These are phyloP conservation scores for Sungouiella blattae DNA, from an alignment of 805 yeast genomes.

Conservation along the genomic window DNA sequence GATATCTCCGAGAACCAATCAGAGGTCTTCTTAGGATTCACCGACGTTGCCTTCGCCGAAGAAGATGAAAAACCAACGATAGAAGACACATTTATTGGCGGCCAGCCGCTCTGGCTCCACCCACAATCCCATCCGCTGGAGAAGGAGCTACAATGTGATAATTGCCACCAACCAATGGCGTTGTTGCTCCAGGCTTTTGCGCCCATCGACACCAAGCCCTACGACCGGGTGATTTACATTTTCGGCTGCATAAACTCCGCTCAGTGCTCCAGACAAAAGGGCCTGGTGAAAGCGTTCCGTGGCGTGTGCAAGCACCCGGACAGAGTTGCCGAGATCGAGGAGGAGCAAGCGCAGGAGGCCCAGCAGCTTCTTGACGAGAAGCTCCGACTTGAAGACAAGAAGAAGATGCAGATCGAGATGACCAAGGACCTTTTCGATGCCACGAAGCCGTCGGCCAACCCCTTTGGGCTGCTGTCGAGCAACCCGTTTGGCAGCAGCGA, in stretches of 20 bases:
- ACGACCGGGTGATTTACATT: slow-evolving; percentile 79
- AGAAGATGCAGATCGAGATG: slow-evolving; percentile 35
- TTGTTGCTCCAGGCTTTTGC: slow-evolving; percentile 77
- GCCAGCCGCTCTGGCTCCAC: slow-evolving; percentile 63
- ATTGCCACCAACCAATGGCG: slow-evolving; percentile 61
- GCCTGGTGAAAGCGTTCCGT: slow-evolving; percentile 72
- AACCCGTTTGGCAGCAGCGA: slow-evolving; percentile 19
- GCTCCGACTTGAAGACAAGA: slow-evolving; percentile 41
- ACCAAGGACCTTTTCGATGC: slow-evolving; percentile 37
- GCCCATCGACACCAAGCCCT: slow-evolving; percentile 65
- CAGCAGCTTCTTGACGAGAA: slow-evolving; percentile 37
- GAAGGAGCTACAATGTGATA: slow-evolving; percentile 56
- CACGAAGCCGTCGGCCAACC: slow-evolving; percentile 20
- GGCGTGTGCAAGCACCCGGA: slow-evolving; percentile 64
- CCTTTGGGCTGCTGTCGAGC: slow-evolving; percentile 22
- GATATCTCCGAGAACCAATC: slow-evolving; percentile 31
- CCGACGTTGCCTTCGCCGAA: slow-evolving; percentile 54
- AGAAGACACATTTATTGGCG: slow-evolving; percentile 83
- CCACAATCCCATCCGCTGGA: slow-evolving; percentile 54
- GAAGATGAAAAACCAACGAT: slow-evolving; percentile 33
- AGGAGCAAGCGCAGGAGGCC: slow-evolving; percentile 27
- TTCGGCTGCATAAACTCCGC: slow-evolving; percentile 62
- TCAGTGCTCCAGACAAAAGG: slow-evolving; percentile 63
- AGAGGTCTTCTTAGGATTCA: slow-evolving; percentile 56
- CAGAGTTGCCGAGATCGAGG: slow-evolving; percentile 37